phyloP scores from a whole-genome alignment of 495 filamentous ascomycete species.

The Friedmanniomyces endolithicus region DNA sequence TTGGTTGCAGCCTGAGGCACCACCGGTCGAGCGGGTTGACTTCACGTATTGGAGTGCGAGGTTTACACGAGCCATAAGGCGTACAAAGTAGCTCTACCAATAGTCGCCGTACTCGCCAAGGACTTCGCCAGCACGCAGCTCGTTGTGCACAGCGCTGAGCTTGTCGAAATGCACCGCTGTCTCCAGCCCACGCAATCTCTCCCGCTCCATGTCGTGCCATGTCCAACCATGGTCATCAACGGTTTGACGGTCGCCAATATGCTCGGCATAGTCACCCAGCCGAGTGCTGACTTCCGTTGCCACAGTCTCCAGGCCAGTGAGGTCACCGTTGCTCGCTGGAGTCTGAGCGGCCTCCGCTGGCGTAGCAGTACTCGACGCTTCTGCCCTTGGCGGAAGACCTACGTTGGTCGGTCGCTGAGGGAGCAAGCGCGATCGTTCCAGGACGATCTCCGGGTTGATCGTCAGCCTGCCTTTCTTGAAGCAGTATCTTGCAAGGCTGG shows the following conservation, averaged over 20 bases:
- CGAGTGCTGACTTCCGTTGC: conserved; percentile 9
- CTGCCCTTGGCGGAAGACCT: conserved; percentile 11
- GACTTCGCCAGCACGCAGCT: conserved; percentile 26
- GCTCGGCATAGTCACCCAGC: conserved; percentile 1
- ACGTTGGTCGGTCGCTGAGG: conserved; percentile 37
- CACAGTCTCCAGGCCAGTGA: conserved; percentile 6
- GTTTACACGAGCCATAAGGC: neutral
- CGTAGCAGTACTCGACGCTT: conserved; percentile 1
- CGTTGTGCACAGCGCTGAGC: conserved; percentile 28
- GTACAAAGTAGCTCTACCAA: conserved; percentile 12
- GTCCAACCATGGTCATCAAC: conserved; percentile 24
- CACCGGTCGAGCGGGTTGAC: neutral
- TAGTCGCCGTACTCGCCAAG: conserved; percentile 32
- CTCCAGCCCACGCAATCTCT: conserved; percentile 27
- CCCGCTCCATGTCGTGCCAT: conserved; percentile 32
- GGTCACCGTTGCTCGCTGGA: neutral
- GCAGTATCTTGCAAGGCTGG: conserved; percentile 73
- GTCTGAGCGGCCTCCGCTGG: conserved; percentile 6
- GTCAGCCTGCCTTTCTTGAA: conserved; percentile 81
- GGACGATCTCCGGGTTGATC: conserved; percentile 64
- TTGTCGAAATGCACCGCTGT: conserved; percentile 28
- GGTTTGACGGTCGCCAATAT: neutral
- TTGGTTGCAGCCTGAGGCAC: neutral
- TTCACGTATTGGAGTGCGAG: neutral
- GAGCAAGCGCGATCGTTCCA: conserved; percentile 56